A percentile compares a stretch with the other conserved stretches of the same genome.
Evolutionary conservation across 176 grass and related monocot genomes (phyloP).

Genomic region (Juncus effusus): DNA sequence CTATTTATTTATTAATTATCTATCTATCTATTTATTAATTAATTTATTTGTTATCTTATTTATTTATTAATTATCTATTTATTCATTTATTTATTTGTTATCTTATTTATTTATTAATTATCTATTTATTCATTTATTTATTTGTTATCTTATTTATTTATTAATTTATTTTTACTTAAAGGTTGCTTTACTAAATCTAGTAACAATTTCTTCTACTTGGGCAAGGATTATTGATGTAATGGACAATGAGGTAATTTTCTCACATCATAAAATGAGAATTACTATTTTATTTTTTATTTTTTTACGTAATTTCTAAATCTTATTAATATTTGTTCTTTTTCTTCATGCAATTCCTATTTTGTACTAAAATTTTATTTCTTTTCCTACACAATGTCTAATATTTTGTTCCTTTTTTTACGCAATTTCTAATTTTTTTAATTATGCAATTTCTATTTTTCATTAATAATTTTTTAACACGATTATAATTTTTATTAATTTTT

Average conservation of each 20-base stretch:
- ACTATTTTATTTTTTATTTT: too few relatives aligned
- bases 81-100: slow-evolving; percentile 8
- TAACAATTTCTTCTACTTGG: slow-evolving; percentile 94
- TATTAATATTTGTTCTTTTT: too few relatives aligned
- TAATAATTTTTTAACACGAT: too few relatives aligned
- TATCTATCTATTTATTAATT: too few relatives aligned
- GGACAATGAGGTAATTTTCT: slow-evolving; percentile 80
- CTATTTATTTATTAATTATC: slow-evolving; percentile 16
- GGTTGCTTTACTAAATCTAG: slow-evolving; percentile 96
- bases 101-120: too few relatives aligned
- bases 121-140: background rate
- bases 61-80: background rate
- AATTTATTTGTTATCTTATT: too few relatives aligned
- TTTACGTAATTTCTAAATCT: too few relatives aligned
- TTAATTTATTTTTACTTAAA: slow-evolving; percentile 28
- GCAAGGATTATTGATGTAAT: slow-evolving; percentile 89
- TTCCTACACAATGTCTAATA: too few relatives aligned
- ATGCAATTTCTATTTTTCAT: slow-evolving; percentile 36
- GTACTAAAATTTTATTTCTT: too few relatives aligned
- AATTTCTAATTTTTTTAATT: slow-evolving; percentile 28
- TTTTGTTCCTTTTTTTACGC: slow-evolving; percentile 22
- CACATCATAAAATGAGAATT: too few relatives aligned
- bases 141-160: slow-evolving; percentile 34
- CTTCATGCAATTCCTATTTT: too few relatives aligned
- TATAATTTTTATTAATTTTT: too few relatives aligned